Percentiles rank a stretch among this genome's conserved stretches.
These are phyloP conservation scores for Monosporozyma aerobia DNA, from an alignment of 805 yeast species.

Conservation along the genomic window DNA sequence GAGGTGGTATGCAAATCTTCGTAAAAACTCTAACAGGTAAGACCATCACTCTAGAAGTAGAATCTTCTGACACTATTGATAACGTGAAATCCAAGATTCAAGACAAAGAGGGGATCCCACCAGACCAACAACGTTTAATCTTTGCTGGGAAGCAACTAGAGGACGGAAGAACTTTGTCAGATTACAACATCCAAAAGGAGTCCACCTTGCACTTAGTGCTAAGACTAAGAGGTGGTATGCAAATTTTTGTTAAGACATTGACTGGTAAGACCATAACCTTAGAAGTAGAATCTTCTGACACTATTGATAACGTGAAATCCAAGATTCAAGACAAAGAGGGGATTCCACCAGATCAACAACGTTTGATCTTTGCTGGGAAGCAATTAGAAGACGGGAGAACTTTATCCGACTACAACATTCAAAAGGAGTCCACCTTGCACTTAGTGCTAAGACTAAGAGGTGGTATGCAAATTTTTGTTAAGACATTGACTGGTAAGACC, in stretches of 20 bases:
- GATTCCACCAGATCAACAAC: constrained; percentile 64
- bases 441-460: constrained; percentile 69
- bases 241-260: constrained; percentile 93
- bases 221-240: constrained; percentile 83
- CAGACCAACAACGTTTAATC: constrained; percentile 91
- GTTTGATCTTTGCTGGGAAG: constrained; percentile 64
- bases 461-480: constrained; percentile 41
- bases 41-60: constrained; percentile 79
- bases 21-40: constrained; percentile 86
- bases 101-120: constrained; percentile 86
- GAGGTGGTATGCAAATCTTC: constrained; percentile 63
- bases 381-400: constrained; percentile 68
- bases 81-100: constrained; percentile 92
- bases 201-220: constrained; percentile 77
- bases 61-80: constrained; percentile 91
- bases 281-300: constrained; percentile 92
- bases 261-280: constrained; percentile 96
- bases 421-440: constrained; percentile 62
- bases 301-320: constrained; percentile 86
- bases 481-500: constrained; percentile 36
- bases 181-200: constrained; percentile 93
- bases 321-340: constrained; percentile 66
- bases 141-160: constrained; percentile 95
- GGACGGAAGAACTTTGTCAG: constrained; percentile 90
- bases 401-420: constrained; percentile 61